A percentile compares a stretch with the other conserved stretches of the same genome.
phyloP scores from a whole-genome alignment of 2,329 filamentous ascomycete species.

The Stemphylium lycopersici region DNA sequence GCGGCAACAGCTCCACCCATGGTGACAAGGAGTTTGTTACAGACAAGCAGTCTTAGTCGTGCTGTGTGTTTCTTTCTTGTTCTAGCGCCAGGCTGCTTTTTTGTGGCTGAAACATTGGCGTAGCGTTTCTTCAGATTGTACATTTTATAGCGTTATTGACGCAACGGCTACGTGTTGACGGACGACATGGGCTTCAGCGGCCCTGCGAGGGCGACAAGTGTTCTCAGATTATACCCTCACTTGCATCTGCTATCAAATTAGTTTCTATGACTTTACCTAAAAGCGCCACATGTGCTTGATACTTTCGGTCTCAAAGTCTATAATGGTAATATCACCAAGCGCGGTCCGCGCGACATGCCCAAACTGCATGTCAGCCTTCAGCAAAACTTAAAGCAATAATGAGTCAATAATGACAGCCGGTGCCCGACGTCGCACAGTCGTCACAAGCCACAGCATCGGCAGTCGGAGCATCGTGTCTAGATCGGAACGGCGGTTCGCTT shows the following conservation, averaged over 20 bases:
- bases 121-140: conserved; percentile 1
- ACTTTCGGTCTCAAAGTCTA: background rate
- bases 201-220: background rate
- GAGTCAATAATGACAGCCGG: background rate
- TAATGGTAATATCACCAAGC: too few relatives aligned
- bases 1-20: conserved; percentile 34
- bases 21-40: conserved; percentile 32
- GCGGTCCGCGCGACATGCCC: too few relatives aligned
- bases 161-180: background rate
- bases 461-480: conserved; percentile 4
- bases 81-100: background rate
- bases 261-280: background rate
- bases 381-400: background rate
- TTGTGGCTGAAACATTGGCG: conserved; percentile 9
- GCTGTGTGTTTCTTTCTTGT: conserved; percentile 15
- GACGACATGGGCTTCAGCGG: background rate
- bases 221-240: conserved; percentile 18
- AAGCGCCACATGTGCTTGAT: background rate
- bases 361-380: background rate
- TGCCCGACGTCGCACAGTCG: background rate
- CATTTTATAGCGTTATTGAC: conserved; percentile 3
- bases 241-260: conserved; percentile 3
- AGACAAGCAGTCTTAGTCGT: conserved; percentile 29
- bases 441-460: conserved; percentile 9
- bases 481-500: conserved; percentile 4